These are phyloP conservation scores for Pichia cabralensis DNA, from an alignment of 805 yeast species.

Conservation along the genomic window DNA sequence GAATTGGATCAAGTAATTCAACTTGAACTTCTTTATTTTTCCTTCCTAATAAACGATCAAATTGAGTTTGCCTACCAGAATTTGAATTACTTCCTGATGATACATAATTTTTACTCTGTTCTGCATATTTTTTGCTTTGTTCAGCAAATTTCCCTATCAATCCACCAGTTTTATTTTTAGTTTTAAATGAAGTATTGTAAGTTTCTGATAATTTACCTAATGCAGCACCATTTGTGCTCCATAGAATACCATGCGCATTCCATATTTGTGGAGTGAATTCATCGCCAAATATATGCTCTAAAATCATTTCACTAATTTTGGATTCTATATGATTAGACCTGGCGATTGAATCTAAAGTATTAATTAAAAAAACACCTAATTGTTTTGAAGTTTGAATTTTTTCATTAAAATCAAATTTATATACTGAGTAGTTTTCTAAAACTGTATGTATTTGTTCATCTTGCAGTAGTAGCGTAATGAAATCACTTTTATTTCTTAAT, in stretches of 20 bases:
- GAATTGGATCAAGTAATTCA: slow-evolving; percentile 41
- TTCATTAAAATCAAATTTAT: slow-evolving; percentile 30
- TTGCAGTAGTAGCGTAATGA: slow-evolving; percentile 14
- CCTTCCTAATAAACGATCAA: slow-evolving; percentile 40
- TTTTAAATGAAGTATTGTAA: slow-evolving; percentile 28
- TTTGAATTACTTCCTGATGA: slow-evolving; percentile 10
- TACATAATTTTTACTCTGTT: slow-evolving; percentile 9
- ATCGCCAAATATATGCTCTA: slow-evolving; percentile 37
- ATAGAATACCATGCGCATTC: slow-evolving; percentile 33
- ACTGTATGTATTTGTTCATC: slow-evolving; percentile 16
- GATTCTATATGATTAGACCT: slow-evolving; percentile 41
- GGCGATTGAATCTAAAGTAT: slow-evolving; percentile 39
- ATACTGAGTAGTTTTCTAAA: slow-evolving; percentile 37
- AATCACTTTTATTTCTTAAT: slow-evolving; percentile 23
- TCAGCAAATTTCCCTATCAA: slow-evolving; percentile 34
- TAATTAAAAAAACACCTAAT: slow-evolving; percentile 39
- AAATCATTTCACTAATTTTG: slow-evolving; percentile 37
- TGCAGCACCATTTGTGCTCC: slow-evolving; percentile 37
- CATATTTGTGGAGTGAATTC: slow-evolving; percentile 26
- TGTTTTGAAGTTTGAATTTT: slow-evolving; percentile 35
- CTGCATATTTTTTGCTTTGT: slow-evolving; percentile 26
- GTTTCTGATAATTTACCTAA: slow-evolving; percentile 31
- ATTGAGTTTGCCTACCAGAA: slow-evolving; percentile 19
- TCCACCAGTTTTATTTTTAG: slow-evolving; percentile 34
- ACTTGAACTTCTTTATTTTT: slow-evolving; percentile 35